Base-by-base conservation (phyloP, 2,329 filamentous ascomycete genomes). In the Aureobasidium sp. region DNA sequence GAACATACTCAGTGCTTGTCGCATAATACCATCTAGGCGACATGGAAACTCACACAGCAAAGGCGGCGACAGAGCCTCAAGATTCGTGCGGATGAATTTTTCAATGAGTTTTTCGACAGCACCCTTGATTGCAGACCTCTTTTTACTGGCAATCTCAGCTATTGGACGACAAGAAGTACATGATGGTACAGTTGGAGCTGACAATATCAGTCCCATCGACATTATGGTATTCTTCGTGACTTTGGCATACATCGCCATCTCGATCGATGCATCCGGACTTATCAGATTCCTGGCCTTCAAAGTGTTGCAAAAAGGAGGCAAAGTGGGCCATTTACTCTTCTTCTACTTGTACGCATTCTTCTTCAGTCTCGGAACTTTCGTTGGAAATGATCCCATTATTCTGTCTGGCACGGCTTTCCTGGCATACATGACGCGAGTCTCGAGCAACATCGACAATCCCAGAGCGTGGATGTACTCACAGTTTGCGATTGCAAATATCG, bases 181-280 rank as follows among this genome's bases (percentile, higher is more conserved):
- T n/a, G 87, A 83, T 67, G 88, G 87, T 2, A 89, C 84, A 0
- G 72, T 88, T 7, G 87, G 87, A 0, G 78, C 85, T 1, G 76
- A 88, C 67, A 77, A 85, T 67, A 90, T 91, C 66, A 78, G 78
- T 2, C 87, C 87, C 0, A 80, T 88, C 66, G 86, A 90, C 63
- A 89, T 90, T 63, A 89, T 90, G 85, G 74, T 79, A 16, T 90
- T 90, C 74, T 90, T 91, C 74, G 77, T 90, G 48, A 88, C 86
- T 0, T 71, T 89, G 47, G 87, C 88, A 2, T 91, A 90, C 67
- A 89, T 90, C 63, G 87, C 88, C 50, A 89, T 91, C 49, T 90
- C 87, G 0, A 88, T 90, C 63, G 88, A 90, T 65, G 87, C 88
- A 3, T 90, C 87, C 0, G 88, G 88, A 3, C 76, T 90, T 16